These are phyloP conservation scores for Phytophthora rubi DNA, from an alignment of 352 stramenopile species.

Conservation along the genomic window DNA sequence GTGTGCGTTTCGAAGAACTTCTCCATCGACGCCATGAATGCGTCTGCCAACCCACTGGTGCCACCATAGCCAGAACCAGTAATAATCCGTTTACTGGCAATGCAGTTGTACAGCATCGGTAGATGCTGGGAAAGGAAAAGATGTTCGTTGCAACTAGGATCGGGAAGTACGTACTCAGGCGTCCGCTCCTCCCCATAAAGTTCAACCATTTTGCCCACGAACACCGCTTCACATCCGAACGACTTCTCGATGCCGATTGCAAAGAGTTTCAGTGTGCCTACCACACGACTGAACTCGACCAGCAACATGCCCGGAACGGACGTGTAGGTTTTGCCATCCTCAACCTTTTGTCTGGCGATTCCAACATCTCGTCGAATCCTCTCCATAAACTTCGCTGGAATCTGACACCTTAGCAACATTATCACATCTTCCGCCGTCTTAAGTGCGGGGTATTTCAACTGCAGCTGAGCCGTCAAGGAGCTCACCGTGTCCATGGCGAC, in stretches of 20 bases:
- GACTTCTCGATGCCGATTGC: conserved; percentile 2
- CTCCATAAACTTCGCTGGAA: neutral
- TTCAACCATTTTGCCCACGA: conserved; percentile 10
- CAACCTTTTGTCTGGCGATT: conserved; percentile 5
- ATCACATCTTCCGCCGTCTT: conserved; percentile 20
- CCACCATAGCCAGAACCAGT: neutral
- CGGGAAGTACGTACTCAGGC: conserved; percentile 18
- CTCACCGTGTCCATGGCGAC: conserved; percentile 26
- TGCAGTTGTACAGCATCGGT: conserved; percentile 25
- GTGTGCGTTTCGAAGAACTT: conserved; percentile 26
- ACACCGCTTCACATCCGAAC: neutral
- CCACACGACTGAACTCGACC: conserved; percentile 7
- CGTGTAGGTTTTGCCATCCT: conserved; percentile 4
- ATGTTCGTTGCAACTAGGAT: conserved; percentile 2
- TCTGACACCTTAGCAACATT: neutral
- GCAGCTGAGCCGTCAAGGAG: conserved; percentile 20
- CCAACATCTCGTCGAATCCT: neutral
- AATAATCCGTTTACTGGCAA: neutral
- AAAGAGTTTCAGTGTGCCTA: neutral
- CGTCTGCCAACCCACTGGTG: neutral
- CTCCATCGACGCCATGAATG: conserved; percentile 16
- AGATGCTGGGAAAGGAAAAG: conserved; percentile 24
- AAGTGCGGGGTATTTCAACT: conserved; percentile 27
- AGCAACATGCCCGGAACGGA: conserved; percentile 24
- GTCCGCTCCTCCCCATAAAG: conserved; percentile 20